Conservation (phyloP, 805 yeast genomes). For the Saccharomyces mikatae region DNA sequence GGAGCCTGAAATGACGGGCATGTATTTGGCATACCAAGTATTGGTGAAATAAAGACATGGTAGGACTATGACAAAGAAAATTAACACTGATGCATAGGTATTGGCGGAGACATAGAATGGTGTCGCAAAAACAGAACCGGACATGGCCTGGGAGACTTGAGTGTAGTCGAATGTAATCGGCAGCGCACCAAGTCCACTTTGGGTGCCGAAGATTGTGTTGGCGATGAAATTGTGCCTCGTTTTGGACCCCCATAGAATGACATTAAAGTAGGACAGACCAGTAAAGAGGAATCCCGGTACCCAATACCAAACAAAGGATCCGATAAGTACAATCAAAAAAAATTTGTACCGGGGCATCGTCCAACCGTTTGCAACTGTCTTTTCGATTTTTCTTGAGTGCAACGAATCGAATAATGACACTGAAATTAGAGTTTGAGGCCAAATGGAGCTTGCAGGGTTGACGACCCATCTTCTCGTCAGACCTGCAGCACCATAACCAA, state of each 20-base stretch:
- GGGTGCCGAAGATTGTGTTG: constrained; percentile 56
- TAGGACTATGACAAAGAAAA: constrained; percentile 42
- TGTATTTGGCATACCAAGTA: constrained; percentile 49
- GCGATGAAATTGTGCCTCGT: constrained; percentile 44
- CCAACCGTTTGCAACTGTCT: constrained; percentile 52
- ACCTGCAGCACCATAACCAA: constrained; percentile 64
- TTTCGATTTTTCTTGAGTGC: constrained; percentile 32
- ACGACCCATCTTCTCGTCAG: constrained; percentile 49
- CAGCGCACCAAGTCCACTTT: constrained; percentile 45
- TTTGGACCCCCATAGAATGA: constrained; percentile 31
- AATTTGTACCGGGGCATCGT: constrained; percentile 42
- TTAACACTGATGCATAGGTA: constrained; percentile 40
- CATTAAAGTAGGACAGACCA: constrained; percentile 52
- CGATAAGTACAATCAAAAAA: constrained; percentile 36
- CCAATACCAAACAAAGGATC: constrained; percentile 54
- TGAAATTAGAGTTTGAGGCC: constrained; percentile 58
- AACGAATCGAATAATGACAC: constrained; percentile 49
- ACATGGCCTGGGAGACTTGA: constrained; percentile 40
- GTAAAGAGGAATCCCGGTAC: constrained; percentile 57
- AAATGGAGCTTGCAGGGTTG: constrained; percentile 51
- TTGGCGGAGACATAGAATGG: constrained; percentile 36
- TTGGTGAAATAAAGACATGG: constrained; percentile 47
- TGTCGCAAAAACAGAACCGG: constrained; percentile 54
- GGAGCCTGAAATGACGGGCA: constrained; percentile 48
- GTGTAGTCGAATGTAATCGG: constrained; percentile 55